A percentile compares a stretch with the other conserved stretches of the same genome.
These are phyloP conservation scores for Microbotryum violaceum DNA, from an alignment of 1,284 basidiomycete species.

Conservation along the genomic window DNA sequence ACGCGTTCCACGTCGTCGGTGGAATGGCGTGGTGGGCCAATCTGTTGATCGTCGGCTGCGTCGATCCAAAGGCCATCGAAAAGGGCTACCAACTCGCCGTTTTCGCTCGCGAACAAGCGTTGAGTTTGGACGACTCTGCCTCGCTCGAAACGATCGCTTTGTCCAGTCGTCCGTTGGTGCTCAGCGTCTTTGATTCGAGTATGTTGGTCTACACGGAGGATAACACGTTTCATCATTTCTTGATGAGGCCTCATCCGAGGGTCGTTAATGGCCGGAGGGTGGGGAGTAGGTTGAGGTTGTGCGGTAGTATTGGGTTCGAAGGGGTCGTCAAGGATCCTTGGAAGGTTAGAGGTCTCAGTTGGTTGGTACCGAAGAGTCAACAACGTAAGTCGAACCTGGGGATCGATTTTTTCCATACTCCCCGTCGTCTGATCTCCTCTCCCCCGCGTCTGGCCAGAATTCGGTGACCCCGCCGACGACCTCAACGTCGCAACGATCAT, in stretches of 20 bases:
- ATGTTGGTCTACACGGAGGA: slow-evolving; percentile 96
- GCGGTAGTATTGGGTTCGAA: slow-evolving; percentile 89
- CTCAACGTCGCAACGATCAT: slow-evolving; percentile 88
- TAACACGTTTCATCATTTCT: slow-evolving; percentile 86
- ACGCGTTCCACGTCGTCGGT: slow-evolving; percentile 78
- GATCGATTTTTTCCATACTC: too few species aligned
- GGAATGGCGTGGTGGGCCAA: slow-evolving; percentile 97
- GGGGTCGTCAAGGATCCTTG: slow-evolving; percentile 81
- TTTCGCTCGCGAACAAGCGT: slow-evolving; percentile 88
- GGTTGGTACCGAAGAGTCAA: slow-evolving; percentile 90
- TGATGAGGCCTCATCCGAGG: slow-evolving; percentile 69
- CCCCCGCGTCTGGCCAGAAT: slow-evolving; percentile 48
- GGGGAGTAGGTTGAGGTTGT: slow-evolving; percentile 60
- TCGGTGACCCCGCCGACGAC: slow-evolving; percentile 91
- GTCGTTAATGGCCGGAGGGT: slow-evolving; percentile 53
- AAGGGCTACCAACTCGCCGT: slow-evolving; percentile 68
- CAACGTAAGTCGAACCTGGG: slow-evolving; percentile 57
- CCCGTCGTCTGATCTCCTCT: neutral
- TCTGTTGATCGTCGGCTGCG: slow-evolving; percentile 71
- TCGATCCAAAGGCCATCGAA: slow-evolving; percentile 50
- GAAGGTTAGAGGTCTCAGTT: slow-evolving; percentile 83
- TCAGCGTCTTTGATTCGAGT: slow-evolving; percentile 90
- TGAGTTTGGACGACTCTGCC: slow-evolving; percentile 51
- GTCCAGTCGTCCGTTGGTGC: slow-evolving; percentile 77
- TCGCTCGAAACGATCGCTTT: slow-evolving; percentile 82